These are phyloP conservation scores for Craspedostauros australis DNA, from an alignment of 108 stramenopile species.

Conservation along the genomic window DNA sequence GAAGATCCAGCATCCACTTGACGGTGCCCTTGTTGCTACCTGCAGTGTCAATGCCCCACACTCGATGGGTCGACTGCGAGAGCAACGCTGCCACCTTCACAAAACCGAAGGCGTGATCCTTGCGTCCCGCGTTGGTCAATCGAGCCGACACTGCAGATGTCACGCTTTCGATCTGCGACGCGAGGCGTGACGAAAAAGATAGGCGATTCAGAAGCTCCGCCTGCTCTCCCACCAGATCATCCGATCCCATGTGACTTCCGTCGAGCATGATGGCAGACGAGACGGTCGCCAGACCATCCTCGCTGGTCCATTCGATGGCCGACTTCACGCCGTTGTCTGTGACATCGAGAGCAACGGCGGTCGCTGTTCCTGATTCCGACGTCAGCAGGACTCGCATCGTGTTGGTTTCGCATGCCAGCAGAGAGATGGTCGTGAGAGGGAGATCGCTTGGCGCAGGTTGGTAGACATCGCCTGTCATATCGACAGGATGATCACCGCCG, in stretches of 20 bases:
- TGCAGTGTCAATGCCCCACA: conserved; percentile 60
- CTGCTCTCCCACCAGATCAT: conserved; percentile 36
- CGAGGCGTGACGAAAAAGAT: conserved; percentile 42
- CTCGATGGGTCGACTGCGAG: conserved; percentile 41
- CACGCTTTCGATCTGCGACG: conserved; percentile 44
- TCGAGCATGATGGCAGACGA: conserved; percentile 67
- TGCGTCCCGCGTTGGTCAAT: conserved; percentile 32
- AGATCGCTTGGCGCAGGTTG: too few species aligned
- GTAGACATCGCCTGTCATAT: too few species aligned
- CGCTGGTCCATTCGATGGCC: conserved; percentile 55
- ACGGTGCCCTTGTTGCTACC: conserved; percentile 37
- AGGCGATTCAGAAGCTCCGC: conserved; percentile 24
- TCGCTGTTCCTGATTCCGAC: conserved; percentile 45
- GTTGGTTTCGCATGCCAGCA: conserved; percentile 32
- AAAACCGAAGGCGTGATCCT: conserved; percentile 71
- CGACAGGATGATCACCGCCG: too few species aligned
- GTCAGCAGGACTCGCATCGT: conserved; percentile 38
- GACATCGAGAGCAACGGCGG: conserved; percentile 5
- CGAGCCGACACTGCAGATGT: conserved; percentile 10
- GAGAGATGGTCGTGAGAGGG: conserved; percentile 3
- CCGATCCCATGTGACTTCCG: conserved; percentile 62
- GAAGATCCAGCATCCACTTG: conserved; percentile 55
- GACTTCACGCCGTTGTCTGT: not conserved
- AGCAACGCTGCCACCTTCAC: conserved; percentile 71
- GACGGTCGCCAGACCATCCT: conserved; percentile 63